Base-by-base conservation (phyloP, 176 grass and related monocot genomes). In the Carex kokanica region DNA sequence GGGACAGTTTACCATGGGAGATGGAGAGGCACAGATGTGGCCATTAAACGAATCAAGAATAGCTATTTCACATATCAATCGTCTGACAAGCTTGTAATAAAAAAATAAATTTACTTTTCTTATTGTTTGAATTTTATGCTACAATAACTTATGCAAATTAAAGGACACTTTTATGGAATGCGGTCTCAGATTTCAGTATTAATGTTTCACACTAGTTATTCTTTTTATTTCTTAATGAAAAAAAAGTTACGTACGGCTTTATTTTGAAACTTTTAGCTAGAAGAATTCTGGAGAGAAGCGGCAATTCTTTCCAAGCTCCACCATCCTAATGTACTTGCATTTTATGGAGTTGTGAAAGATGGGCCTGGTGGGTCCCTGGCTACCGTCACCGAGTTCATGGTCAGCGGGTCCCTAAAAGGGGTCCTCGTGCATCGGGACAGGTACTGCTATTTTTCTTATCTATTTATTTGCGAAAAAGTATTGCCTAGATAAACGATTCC, bases 1-100 rank as follows among this genome's bases (percentile, higher is more conserved):
- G 95, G 95, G 86, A 95, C 89, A 21, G 95, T 98, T 55, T 95
- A 93, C 78, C 92, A 98, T 85, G 95, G 95, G 36, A 95, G 78
- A 88, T 98, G 95, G 95, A 98, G 87, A 84, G 95, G 95, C 56
- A 95, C 82, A 60, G 89, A 98, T 90, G 92, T 98, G 45, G 95
- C 95, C 74, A 95, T 98, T 60, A 98, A 98, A 83, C 78, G 92
- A 78, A 95, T 98, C 88, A 93, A 98, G 27, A 93, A 92, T 20
- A 95, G 89, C n/a, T 95, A 89, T 61, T 98, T 95, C 81, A 84
- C 88, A 34, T 84, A 88, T 71, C 82, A 82, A 68, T 90, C 91
- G 61, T 83, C 91, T 41, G 84, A 93, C 49, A 98, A 91, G 80
- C 77, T 93, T 88, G 95, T 98, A 89, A 81, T 80, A 5, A 36